A percentile compares a stretch with the other conserved stretches of the same genome.
Conservation (phyloP, 306 rosid genomes). For the Quercus ilex region DNA sequence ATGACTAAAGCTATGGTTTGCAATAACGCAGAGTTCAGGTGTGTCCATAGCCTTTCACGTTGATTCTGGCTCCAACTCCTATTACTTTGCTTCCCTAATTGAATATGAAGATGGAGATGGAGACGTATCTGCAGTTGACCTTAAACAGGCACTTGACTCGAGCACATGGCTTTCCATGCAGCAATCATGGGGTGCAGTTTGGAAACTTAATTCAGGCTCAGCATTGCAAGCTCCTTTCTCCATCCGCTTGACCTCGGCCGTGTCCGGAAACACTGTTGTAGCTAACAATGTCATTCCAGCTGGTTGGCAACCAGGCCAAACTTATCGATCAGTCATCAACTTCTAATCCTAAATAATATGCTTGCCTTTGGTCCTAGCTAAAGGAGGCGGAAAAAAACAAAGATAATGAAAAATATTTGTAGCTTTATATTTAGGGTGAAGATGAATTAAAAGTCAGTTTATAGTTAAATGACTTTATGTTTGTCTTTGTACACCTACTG, state of each 20-base stretch:
- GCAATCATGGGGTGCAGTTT: constrained; percentile 35
- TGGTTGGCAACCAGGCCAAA: constrained; percentile 32
- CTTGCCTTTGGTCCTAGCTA: too few species aligned
- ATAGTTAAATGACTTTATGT: too few species aligned
- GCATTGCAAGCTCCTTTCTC: constrained; percentile 55
- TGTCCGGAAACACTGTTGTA: too few species aligned
- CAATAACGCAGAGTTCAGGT: constrained; percentile 35
- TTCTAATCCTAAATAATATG: neutral
- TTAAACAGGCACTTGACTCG: constrained; percentile 43
- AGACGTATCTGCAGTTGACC: constrained; percentile 43
- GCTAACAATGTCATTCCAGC: constrained; percentile 32
- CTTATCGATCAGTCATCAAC: constrained; percentile 27
- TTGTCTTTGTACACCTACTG: too few species aligned
- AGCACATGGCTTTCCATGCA: constrained; percentile 55
- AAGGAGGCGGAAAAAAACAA: too few species aligned
- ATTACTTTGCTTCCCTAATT: constrained; percentile 47
- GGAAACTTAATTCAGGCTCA: constrained; percentile 51
- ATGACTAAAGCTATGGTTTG: neutral
- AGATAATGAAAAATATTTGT: too few species aligned
- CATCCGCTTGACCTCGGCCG: constrained; percentile 40
- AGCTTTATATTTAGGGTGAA: too few species aligned
- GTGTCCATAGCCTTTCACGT: constrained; percentile 43
- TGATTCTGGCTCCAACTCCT: constrained; percentile 53
- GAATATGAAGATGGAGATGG: constrained; percentile 68
- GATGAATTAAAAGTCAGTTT: too few species aligned